Conservation (phyloP, 2,329 filamentous ascomycete genomes). For the Helotiales sp. region DNA sequence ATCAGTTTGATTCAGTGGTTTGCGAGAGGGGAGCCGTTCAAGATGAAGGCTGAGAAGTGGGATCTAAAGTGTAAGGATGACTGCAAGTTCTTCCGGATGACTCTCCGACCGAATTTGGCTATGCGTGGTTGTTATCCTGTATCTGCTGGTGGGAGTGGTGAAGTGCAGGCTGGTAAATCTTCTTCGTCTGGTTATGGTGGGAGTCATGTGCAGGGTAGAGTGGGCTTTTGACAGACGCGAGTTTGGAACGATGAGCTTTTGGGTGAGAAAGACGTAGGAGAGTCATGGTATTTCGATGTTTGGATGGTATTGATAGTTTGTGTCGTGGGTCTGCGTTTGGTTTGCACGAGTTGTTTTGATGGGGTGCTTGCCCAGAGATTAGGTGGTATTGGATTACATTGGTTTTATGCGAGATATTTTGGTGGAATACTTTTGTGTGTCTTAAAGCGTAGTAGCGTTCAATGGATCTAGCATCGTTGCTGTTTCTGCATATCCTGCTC, state of each 20-base stretch:
- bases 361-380: background rate
- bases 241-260: background rate
- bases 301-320: background rate
- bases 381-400: background rate
- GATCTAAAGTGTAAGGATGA: slow-evolving; percentile 38
- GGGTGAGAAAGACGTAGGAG: background rate
- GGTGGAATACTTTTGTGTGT: background rate
- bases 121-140: slow-evolving; percentile 23
- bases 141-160: background rate
- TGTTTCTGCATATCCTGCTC: background rate
- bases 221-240: background rate
- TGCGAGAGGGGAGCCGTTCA: slow-evolving; percentile 34
- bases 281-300: background rate
- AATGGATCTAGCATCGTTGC: background rate
- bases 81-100: slow-evolving; percentile 37
- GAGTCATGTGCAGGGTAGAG: background rate
- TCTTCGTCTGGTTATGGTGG: background rate
- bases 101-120: slow-evolving; percentile 36
- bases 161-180: background rate
- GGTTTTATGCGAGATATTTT: background rate
- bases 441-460: background rate
- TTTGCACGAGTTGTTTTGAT: background rate
- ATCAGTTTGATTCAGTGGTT: slow-evolving; percentile 37
- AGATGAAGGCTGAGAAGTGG: slow-evolving; percentile 38
- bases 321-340: background rate